Conservation (phyloP, 768 basidiomycete species). For the Chalciporus sphaerocephalus region DNA sequence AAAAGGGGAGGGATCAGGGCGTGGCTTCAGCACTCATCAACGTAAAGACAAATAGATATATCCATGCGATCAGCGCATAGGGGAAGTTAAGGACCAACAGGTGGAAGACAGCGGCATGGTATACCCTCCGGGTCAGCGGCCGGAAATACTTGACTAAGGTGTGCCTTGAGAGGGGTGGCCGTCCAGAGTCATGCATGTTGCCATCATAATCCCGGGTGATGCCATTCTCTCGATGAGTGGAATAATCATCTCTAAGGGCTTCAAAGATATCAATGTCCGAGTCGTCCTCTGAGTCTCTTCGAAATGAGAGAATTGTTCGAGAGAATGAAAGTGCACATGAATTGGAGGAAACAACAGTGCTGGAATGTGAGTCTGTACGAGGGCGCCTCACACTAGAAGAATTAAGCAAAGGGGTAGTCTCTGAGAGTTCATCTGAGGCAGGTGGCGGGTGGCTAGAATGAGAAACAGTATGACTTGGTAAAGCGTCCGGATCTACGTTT, state of each 20-base stretch:
- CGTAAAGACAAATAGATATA: slow-evolving; percentile 77
- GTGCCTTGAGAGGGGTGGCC: slow-evolving; percentile 26
- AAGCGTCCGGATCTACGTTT: slow-evolving; percentile 34
- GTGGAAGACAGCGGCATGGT: slow-evolving; percentile 65
- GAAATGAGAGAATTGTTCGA: slow-evolving; percentile 68
- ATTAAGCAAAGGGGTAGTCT: slow-evolving; percentile 47
- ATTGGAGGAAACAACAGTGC: slow-evolving; percentile 40
- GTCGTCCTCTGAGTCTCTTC: slow-evolving; percentile 48
- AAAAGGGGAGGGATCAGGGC: not conserved
- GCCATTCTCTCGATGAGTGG: slow-evolving; percentile 17
- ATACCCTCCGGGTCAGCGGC: slow-evolving; percentile 52
- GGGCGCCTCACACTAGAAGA: slow-evolving; percentile 34
- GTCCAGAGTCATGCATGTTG: not conserved
- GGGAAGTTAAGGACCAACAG: slow-evolving; percentile 74
- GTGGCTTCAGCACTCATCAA: slow-evolving; percentile 47
- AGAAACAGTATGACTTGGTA: slow-evolving; percentile 29
- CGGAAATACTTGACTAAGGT: slow-evolving; percentile 59
- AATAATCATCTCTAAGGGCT: slow-evolving; percentile 18
- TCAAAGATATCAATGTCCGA: slow-evolving; percentile 35
- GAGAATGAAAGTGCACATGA: slow-evolving; percentile 62
- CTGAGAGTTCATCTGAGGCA: slow-evolving; percentile 33
- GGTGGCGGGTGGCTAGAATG: slow-evolving; percentile 22
- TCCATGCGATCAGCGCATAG: slow-evolving; percentile 71
- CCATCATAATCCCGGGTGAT: slow-evolving; percentile 1
- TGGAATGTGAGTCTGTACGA: slow-evolving; percentile 56